These are phyloP conservation scores for Astragalus glycyphyllos DNA, from an alignment of 306 rosid species.

Conservation along the genomic window DNA sequence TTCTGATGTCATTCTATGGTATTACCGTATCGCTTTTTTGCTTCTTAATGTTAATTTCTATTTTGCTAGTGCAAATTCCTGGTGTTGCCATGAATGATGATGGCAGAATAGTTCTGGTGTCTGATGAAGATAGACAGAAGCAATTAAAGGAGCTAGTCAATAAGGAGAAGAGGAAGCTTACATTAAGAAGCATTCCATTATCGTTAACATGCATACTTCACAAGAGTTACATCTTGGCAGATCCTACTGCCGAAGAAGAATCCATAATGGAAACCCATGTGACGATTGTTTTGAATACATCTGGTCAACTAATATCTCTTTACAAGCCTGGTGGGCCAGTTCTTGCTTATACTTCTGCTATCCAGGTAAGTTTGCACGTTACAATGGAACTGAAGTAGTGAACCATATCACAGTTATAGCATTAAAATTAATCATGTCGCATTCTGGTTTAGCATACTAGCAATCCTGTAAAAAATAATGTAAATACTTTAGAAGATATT, in stretches of 20 bases:
- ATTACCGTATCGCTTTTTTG: background rate
- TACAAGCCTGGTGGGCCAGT: constrained; percentile 89
- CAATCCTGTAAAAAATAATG: background rate
- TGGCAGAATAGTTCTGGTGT: constrained; percentile 69
- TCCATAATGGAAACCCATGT: constrained; percentile 81
- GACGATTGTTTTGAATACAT: constrained; percentile 79
- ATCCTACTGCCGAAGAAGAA: constrained; percentile 93
- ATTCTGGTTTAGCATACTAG: constrained; percentile 2
- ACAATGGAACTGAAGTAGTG: constrained; percentile 24
- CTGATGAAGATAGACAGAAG: constrained; percentile 66
- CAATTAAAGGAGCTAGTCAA: constrained; percentile 61
- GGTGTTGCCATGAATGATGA: constrained; percentile 76
- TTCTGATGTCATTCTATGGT: background rate
- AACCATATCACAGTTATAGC: constrained; percentile 7
- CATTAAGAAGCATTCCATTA: constrained; percentile 66
- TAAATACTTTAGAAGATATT: background rate
- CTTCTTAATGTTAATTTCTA: constrained; percentile 25
- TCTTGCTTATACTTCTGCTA: constrained; percentile 74
- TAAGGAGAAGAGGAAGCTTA: constrained; percentile 78
- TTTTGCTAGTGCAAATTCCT: constrained; percentile 78
- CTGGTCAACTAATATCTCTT: constrained; percentile 76
- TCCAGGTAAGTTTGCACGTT: constrained; percentile 77
- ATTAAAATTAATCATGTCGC: constrained; percentile 1
- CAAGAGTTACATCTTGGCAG: constrained; percentile 82
- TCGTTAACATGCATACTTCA: constrained; percentile 84